These are phyloP conservation scores for Anethum foeniculum DNA, from an alignment of 140 eudicot species.

Conservation along the genomic window DNA sequence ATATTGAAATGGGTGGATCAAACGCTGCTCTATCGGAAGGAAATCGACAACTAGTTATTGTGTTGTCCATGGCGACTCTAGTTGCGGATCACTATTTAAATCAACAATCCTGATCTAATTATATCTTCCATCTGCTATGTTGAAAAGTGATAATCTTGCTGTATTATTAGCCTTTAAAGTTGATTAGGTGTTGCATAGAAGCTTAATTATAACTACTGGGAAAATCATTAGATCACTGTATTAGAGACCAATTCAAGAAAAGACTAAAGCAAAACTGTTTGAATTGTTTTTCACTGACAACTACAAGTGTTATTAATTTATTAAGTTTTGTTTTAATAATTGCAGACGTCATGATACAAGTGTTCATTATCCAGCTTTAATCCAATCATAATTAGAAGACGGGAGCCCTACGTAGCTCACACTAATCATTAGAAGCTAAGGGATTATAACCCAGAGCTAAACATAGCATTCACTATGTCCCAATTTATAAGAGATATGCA, in stretches of 20 bases:
- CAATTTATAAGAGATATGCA: too few relatives aligned
- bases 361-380: background rate
- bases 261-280: background rate
- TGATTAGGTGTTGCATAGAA: background rate
- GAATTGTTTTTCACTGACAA: background rate
- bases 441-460: too few relatives aligned
- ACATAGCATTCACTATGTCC: too few relatives aligned
- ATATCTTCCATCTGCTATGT: background rate
- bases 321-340: background rate
- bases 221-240: background rate
- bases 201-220: background rate
- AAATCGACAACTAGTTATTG: too few relatives aligned
- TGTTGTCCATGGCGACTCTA: background rate
- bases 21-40: background rate
- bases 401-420: background rate
- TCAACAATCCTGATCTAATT: background rate
- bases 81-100: background rate
- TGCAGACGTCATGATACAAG: background rate
- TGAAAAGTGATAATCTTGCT: background rate
- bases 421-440: too few relatives aligned
- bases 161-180: too few relatives aligned
- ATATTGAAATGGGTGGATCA: background rate
- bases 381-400: background rate
- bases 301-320: too few relatives aligned
- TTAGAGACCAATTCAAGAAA: background rate